These are phyloP conservation scores for Tetrahymena borealis DNA, from an alignment of 73 alveolate genomes.

Conservation along the genomic window DNA sequence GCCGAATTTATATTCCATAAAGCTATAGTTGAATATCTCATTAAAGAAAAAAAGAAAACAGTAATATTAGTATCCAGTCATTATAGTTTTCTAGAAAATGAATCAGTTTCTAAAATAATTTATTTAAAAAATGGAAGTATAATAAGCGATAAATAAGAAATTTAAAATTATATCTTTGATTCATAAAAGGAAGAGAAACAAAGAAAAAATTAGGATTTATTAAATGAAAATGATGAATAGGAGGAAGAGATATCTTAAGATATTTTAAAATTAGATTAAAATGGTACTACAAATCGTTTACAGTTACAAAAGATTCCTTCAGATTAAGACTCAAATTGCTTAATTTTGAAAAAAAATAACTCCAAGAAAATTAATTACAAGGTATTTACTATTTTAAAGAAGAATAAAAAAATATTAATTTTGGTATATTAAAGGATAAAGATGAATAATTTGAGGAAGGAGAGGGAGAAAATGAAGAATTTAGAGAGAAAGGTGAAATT, in stretches of 20 bases:
- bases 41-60: slow-evolving; percentile 52
- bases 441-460: neutral
- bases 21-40: slow-evolving; percentile 54
- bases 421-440: neutral
- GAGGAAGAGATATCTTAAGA: neutral
- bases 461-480: slow-evolving; percentile 41
- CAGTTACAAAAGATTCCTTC: neutral
- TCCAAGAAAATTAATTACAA: neutral
- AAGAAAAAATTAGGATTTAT: neutral
- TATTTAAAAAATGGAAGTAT: slow-evolving; percentile 14
- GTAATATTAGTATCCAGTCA: slow-evolving; percentile 60
- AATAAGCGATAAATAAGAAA: slow-evolving; percentile 41
- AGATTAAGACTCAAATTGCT: too few relatives aligned
- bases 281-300: neutral
- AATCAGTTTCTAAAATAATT: slow-evolving; percentile 5
- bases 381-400: neutral
- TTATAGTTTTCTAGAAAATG: slow-evolving; percentile 10
- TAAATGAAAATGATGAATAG: neutral
- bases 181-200: neutral
- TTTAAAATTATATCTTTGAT: slow-evolving; percentile 55
- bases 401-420: neutral
- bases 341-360: too few relatives aligned
- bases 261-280: neutral
- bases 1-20: slow-evolving; percentile 60
- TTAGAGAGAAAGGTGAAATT: slow-evolving; percentile 34